Percentiles rank a stretch among this genome's conserved stretches.
Conservation (phyloP, 257 asterid species). For the Solanum habrochaites region DNA sequence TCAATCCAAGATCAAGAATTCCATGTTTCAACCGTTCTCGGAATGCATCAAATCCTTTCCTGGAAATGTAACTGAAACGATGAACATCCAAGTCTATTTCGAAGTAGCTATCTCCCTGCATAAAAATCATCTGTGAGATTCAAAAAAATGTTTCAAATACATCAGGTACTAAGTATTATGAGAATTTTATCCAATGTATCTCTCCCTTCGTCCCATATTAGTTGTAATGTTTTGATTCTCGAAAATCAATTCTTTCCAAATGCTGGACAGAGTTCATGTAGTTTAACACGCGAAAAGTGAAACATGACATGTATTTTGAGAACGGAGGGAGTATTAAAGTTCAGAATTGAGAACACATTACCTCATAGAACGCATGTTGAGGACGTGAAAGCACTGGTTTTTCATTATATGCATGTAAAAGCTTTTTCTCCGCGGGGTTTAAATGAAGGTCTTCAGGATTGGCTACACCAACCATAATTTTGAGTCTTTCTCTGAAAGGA, state of each 20-base stretch:
- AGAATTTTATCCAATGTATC: not conserved
- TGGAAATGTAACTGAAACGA: conserved; percentile 78
- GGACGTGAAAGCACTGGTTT: conserved; percentile 96
- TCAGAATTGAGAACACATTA: not conserved
- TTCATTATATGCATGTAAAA: conserved; percentile 66
- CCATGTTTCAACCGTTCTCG: conserved; percentile 67
- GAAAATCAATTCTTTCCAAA: not conserved
- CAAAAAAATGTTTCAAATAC: not conserved
- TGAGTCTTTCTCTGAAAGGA: conserved; percentile 77
- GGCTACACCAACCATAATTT: conserved; percentile 60
- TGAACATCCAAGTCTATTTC: conserved; percentile 95
- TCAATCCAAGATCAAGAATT: conserved; percentile 70
- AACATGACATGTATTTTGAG: not conserved
- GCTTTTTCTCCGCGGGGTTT: conserved; percentile 76
- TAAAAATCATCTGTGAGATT: not conserved
- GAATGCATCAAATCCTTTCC: conserved; percentile 76
- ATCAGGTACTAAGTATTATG: not conserved
- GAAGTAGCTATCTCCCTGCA: conserved; percentile 69
- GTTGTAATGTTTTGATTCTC: not conserved
- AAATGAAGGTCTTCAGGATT: conserved; percentile 72
- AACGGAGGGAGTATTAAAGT: not conserved
- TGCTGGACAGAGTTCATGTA: not conserved
- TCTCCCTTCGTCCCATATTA: not conserved
- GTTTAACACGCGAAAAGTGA: not conserved
- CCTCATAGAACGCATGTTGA: conserved; percentile 73